These are phyloP conservation scores for Cetraspora pellucida DNA, from an alignment of 192 early-diverging fungal species.

Conservation along the genomic window DNA sequence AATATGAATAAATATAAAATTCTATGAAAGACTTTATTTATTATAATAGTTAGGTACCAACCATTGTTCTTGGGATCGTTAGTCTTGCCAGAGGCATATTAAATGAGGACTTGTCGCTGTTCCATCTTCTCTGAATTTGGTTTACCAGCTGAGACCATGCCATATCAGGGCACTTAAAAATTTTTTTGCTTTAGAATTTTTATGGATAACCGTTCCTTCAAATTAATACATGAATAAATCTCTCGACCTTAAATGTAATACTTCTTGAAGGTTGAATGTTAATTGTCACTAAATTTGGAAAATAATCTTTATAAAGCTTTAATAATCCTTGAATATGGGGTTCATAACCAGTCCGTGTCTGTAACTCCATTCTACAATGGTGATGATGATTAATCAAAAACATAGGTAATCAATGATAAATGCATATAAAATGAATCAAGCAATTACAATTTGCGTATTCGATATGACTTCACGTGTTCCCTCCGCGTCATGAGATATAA, in stretches of 20 bases:
- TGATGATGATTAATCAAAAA: background rate
- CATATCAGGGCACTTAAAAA: conserved; percentile 45
- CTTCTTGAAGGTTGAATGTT: conserved; percentile 33
- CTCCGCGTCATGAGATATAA: conserved; percentile 53
- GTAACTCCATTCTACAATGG: conserved; percentile 43
- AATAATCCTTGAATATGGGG: conserved; percentile 48
- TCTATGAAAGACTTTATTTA: too few species aligned
- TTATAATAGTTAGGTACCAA: background rate
- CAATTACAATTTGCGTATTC: conserved; percentile 53
- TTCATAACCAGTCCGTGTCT: conserved; percentile 43
- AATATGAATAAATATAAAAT: background rate
- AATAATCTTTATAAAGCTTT: conserved; percentile 52
- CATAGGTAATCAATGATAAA: background rate
- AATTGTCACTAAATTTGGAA: conserved; percentile 47
- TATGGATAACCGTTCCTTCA: background rate
- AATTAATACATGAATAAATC: background rate
- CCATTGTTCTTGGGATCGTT: conserved; percentile 3
- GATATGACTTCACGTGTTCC: conserved; percentile 53
- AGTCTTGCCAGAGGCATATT: conserved; percentile 15
- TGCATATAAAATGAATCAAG: background rate
- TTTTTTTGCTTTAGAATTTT: background rate
- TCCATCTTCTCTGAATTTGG: conserved; percentile 47
- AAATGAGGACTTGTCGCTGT: background rate
- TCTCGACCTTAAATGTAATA: conserved; percentile 42
- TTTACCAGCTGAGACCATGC: conserved; percentile 32